Conservation (phyloP, 768 basidiomycete species). For the Suillus subluteus region DNA sequence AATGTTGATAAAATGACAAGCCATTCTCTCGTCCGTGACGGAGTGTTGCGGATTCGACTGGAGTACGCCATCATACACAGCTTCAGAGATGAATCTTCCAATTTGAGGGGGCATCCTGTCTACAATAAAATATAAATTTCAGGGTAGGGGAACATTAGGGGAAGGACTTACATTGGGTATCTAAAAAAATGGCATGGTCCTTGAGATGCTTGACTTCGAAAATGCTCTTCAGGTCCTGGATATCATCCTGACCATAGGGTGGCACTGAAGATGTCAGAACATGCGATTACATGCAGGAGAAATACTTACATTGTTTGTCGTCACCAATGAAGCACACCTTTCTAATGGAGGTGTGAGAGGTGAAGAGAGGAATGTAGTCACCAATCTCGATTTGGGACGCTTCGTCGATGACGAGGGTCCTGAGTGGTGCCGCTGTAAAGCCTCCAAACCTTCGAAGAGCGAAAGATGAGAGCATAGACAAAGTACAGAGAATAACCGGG, state of each 20-base stretch:
- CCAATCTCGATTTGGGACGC: conserved; percentile 68
- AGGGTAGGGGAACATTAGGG: neutral
- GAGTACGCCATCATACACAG: conserved; percentile 66
- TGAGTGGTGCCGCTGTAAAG: conserved; percentile 40
- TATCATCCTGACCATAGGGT: conserved; percentile 75
- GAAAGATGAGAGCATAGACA: conserved; percentile 69
- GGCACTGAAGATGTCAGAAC: conserved; percentile 58
- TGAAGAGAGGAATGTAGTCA: conserved; percentile 48
- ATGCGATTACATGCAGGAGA: conserved; percentile 30
- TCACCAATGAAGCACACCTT: conserved; percentile 70
- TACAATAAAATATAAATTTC: conserved; percentile 32
- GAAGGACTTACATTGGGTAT: conserved; percentile 69
- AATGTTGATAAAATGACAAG: conserved; percentile 73
- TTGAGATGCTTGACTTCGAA: conserved; percentile 74
- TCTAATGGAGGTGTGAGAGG: conserved; percentile 38
- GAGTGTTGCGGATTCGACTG: conserved; percentile 55
- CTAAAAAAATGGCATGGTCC: conserved; percentile 53
- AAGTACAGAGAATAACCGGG: conserved; percentile 73
- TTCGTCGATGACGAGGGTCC: conserved; percentile 62
- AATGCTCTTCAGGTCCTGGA: conserved; percentile 67
- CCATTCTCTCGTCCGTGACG: conserved; percentile 41
- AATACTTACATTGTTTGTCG: conserved; percentile 59
- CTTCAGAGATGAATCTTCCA: conserved; percentile 69
- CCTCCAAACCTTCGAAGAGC: conserved; percentile 19
- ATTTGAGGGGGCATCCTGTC: conserved; percentile 87